These are phyloP conservation scores for Rhodosporidiobolus sp. DNA, from an alignment of 768 basidiomycete species.

Conservation along the genomic window DNA sequence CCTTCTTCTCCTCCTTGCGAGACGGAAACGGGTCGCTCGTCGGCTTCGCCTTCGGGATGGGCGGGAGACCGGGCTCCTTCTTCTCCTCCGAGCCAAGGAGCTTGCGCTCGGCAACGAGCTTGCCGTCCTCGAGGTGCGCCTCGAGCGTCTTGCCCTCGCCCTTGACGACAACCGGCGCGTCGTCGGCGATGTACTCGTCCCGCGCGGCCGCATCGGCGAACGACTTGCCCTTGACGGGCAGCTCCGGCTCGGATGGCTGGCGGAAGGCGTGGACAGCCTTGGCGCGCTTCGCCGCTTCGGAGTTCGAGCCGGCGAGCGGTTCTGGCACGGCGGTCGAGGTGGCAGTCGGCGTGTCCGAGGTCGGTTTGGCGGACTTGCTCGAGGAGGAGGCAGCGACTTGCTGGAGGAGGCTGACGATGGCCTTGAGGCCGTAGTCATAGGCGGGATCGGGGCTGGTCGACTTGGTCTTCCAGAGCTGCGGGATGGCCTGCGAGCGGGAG, in stretches of 20 bases:
- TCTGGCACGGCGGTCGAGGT: background rate
- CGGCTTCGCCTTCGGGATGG: background rate
- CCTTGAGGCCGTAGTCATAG: slow-evolving; percentile 9
- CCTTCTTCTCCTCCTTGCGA: background rate
- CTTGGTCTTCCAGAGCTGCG: slow-evolving; percentile 4
- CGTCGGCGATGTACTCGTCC: background rate
- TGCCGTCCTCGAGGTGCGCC: slow-evolving; percentile 1
- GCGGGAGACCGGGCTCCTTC: background rate
- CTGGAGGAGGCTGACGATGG: background rate
- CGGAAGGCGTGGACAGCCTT: background rate
- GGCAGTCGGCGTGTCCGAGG: background rate
- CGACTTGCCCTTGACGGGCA: background rate
- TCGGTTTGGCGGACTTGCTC: background rate
- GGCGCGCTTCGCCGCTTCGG: background rate
- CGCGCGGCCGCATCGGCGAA: background rate
- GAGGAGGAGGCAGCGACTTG: background rate
- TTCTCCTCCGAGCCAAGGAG: background rate
- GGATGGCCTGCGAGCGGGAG: slow-evolving; percentile 2
- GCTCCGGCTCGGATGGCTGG: no score
- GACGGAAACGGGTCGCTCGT: background rate
- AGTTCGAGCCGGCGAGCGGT: background rate
- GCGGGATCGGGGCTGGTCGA: slow-evolving; percentile 11
- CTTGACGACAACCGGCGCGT: background rate
- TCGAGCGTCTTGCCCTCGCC: slow-evolving; percentile 6
- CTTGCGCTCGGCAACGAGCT: background rate